Evolutionary conservation across 2,329 filamentous ascomycete species (phyloP), one percentile per base, ranked within the genome.

Genomic region (Fusarium concolor): DNA sequence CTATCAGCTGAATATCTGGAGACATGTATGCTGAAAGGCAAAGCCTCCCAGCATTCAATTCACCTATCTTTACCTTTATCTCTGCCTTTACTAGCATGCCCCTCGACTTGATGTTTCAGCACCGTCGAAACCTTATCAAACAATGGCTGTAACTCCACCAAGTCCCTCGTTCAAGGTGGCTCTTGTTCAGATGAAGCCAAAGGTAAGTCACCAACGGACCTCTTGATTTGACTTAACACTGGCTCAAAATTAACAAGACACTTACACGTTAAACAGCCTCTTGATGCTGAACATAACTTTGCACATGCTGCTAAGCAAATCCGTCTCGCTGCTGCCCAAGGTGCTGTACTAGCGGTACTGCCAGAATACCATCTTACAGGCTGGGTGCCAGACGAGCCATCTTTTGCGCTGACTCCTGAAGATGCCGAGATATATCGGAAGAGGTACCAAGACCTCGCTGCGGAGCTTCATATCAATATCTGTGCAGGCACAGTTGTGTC

Each of bases 361-460:
- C 90, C 90, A 6, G 89, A 93, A 73, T 93, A 95, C 76, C 91
- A 94, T 74, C 84, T 96, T 22, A 92, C 90, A 1, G 89, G 87
- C 51, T 94, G 92, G 89, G 81, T 87, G 33, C 87, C 91, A 50
- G 82, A 87, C 45, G 84, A 90, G 45, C 82, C 86, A 1, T 81
- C 79, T 8, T 93, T 92, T 75, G 79, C 85, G 49, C 74, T 81
- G 2, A 79, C 86, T 3, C 82, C 83, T 18, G 79, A 86, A 33
- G 90, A 75, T 7, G 72, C 88, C 66, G 77, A 81, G 11, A 75
- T 73, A 2, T 92, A 90, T 74, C 81, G 92, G 2, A 73, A 81
- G 14, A 84, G 80, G 66, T 92, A 92, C 75, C 85, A 86, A 65
- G 79, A 81, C 5, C 79, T 93, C 10, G 91, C 92, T 4, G 85